Evolutionary conservation across 495 filamentous ascomycete species (phyloP).

Genomic region (Clavariopsis aquatica): DNA sequence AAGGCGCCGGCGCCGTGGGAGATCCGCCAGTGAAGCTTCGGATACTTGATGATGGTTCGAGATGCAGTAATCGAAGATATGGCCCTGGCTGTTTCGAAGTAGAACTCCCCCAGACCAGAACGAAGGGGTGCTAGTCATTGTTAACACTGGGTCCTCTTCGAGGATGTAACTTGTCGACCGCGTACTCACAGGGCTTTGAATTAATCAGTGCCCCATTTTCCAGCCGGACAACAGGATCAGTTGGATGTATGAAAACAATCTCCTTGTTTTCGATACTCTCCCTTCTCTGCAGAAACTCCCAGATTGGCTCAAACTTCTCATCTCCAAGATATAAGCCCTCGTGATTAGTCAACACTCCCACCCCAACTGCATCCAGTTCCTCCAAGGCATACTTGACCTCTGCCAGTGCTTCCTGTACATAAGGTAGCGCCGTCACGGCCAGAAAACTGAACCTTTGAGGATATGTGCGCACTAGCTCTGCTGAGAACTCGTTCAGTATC

Average conservation of each 20-base stretch:
- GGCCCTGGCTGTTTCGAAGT: conserved; percentile 41
- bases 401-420: conserved; percentile 26
- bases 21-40: conserved; percentile 34
- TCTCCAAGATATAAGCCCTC: conserved; percentile 38
- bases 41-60: conserved; percentile 35
- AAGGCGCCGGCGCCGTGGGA: conserved; percentile 41
- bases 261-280: conserved; percentile 11
- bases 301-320: conserved; percentile 27
- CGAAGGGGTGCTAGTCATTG: conserved; percentile 27
- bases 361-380: conserved; percentile 32
- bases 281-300: conserved; percentile 28
- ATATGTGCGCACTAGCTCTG: conserved; percentile 21
- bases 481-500: conserved; percentile 36
- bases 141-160: not conserved
- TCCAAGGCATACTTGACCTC: conserved; percentile 37
- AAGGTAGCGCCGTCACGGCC: conserved; percentile 36
- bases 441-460: conserved; percentile 34
- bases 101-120: conserved; percentile 38
- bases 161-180: not conserved
- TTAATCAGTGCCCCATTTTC: conserved; percentile 27
- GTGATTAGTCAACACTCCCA: conserved; percentile 39
- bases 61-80: conserved; percentile 36
- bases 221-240: conserved; percentile 28
- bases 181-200: conserved; percentile 34
- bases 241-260: conserved; percentile 40